Evolutionary conservation across 2,329 filamentous ascomycete genomes (phyloP).

Genomic region (Immersiporthe knoxdaviesiana): DNA sequence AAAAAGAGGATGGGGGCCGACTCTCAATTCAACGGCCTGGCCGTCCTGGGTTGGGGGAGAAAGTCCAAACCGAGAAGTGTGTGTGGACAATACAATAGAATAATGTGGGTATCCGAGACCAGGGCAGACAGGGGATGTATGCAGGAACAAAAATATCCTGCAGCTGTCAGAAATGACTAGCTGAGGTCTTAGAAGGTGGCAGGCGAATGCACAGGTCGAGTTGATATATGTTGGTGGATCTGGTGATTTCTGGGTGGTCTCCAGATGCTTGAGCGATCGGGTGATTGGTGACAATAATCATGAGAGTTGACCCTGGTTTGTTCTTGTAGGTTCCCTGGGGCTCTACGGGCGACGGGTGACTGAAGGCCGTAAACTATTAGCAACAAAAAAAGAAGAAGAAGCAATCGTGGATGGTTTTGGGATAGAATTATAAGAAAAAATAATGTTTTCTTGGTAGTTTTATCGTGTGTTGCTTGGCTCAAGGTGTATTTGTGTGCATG

Average conservation of each 20-base stretch:
- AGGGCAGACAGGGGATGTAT: slow-evolving; percentile 12
- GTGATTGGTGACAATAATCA: slow-evolving; percentile 23
- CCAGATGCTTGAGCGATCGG: slow-evolving; percentile 11
- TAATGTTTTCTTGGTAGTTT: background rate
- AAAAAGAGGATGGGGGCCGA: background rate
- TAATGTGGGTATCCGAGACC: slow-evolving; percentile 14
- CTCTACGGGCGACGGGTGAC: slow-evolving; percentile 11
- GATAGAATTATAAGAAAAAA: background rate
- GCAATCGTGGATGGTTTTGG: too few relatives aligned
- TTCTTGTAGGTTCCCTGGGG: slow-evolving; percentile 2
- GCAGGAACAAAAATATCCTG: slow-evolving; percentile 17
- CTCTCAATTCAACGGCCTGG: background rate
- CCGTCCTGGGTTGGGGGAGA: background rate
- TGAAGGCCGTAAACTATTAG: slow-evolving; percentile 10
- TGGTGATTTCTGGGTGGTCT: slow-evolving; percentile 20
- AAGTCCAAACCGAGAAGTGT: background rate
- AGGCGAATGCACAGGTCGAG: slow-evolving; percentile 11
- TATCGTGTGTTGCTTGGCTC: background rate
- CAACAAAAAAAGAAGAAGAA: background rate
- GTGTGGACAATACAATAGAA: background rate
- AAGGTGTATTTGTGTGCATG: too few relatives aligned
- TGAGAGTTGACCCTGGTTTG: slow-evolving; percentile 19
- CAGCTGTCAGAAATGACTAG: slow-evolving; percentile 19
- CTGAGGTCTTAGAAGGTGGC: slow-evolving; percentile 1
- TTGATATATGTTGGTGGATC: slow-evolving; percentile 27